Evolutionary conservation across 2,329 filamentous ascomycete genomes (phyloP).

Genomic region (Bimuria novae-zelandiae): DNA sequence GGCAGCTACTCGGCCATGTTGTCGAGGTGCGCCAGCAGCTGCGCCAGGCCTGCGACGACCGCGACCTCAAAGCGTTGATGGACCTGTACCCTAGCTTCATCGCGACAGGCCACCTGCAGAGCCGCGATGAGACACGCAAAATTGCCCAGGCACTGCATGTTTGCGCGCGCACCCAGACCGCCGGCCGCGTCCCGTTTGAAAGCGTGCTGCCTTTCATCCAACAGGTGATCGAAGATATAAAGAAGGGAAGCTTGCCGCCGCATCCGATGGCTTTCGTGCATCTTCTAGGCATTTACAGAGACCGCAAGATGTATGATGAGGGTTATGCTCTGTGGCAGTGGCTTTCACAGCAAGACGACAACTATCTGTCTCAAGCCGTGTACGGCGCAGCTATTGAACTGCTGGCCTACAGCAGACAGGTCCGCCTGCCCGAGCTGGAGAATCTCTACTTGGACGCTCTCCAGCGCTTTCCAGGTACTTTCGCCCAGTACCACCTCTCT

Average conservation of each 20-base stretch:
- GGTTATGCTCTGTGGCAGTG: slow-evolving; percentile 54
- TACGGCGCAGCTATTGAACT: slow-evolving; percentile 58
- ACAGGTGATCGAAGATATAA: slow-evolving; percentile 48
- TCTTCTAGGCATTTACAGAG: slow-evolving; percentile 54
- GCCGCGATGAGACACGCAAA: slow-evolving; percentile 29
- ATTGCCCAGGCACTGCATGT: slow-evolving; percentile 46
- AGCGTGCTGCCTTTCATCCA: slow-evolving; percentile 38
- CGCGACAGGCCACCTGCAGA: slow-evolving; percentile 15
- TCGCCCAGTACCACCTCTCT: slow-evolving; percentile 54
- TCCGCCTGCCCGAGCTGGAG: slow-evolving; percentile 50
- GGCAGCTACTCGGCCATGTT: neutral
- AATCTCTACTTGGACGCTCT: slow-evolving; percentile 52
- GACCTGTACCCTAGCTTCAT: slow-evolving; percentile 34
- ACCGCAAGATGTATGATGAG: slow-evolving; percentile 46
- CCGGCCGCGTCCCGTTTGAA: slow-evolving; percentile 5
- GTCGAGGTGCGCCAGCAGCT: slow-evolving; percentile 17
- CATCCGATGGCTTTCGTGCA: slow-evolving; percentile 50
- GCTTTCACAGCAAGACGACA: slow-evolving; percentile 50
- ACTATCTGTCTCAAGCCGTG: slow-evolving; percentile 47
- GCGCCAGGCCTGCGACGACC: slow-evolving; percentile 22
- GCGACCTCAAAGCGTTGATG: slow-evolving; percentile 25
- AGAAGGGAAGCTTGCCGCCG: slow-evolving; percentile 40
- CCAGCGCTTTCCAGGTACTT: slow-evolving; percentile 53
- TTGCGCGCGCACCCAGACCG: slow-evolving; percentile 29
- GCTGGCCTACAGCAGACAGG: slow-evolving; percentile 48